Conservation (phyloP, 345 rosid genomes). For the Boechera retrofracta region DNA sequence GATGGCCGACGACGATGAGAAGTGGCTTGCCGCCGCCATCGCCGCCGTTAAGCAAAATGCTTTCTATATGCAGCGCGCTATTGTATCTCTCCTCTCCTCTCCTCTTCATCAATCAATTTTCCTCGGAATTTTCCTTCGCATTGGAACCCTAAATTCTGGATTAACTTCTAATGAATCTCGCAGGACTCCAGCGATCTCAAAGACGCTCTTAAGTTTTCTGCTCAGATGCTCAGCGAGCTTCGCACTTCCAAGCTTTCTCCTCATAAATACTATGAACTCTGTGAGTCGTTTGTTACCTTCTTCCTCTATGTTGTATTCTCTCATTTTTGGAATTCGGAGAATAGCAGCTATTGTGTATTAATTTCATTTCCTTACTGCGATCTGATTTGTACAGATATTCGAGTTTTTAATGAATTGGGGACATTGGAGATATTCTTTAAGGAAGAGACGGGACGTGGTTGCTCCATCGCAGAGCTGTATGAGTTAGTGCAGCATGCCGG, state of each 20-base stretch:
- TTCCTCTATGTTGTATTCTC: background rate
- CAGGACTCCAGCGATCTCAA: slow-evolving; percentile 96
- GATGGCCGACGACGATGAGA: slow-evolving; percentile 94
- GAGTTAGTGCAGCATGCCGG: slow-evolving; percentile 99
- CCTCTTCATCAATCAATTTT: slow-evolving; percentile 29
- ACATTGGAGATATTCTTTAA: slow-evolving; percentile 86
- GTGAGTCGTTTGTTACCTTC: slow-evolving; percentile 52
- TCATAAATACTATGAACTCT: slow-evolving; percentile 90
- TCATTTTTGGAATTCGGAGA: background rate
- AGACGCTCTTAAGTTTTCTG: slow-evolving; percentile 94
- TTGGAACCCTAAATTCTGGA: slow-evolving; percentile 44
- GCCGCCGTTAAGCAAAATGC: slow-evolving; percentile 97
- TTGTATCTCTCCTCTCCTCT: slow-evolving; percentile 55
- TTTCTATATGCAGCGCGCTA: slow-evolving; percentile 95
- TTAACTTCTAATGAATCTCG: slow-evolving; percentile 6
- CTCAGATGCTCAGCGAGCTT: slow-evolving; percentile 97
- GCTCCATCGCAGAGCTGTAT: slow-evolving; percentile 89
- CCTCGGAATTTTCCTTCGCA: slow-evolving; percentile 13
- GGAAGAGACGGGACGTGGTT: slow-evolving; percentile 86
- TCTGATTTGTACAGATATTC: slow-evolving; percentile 64
- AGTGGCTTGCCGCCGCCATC: slow-evolving; percentile 90
- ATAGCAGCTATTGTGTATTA: background rate
- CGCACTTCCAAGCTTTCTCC: slow-evolving; percentile 98
- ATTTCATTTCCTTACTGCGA: background rate
- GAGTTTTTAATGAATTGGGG: slow-evolving; percentile 92